phyloP scores from a whole-genome alignment of 768 basidiomycete genomes.

The Leccinum broughii region DNA sequence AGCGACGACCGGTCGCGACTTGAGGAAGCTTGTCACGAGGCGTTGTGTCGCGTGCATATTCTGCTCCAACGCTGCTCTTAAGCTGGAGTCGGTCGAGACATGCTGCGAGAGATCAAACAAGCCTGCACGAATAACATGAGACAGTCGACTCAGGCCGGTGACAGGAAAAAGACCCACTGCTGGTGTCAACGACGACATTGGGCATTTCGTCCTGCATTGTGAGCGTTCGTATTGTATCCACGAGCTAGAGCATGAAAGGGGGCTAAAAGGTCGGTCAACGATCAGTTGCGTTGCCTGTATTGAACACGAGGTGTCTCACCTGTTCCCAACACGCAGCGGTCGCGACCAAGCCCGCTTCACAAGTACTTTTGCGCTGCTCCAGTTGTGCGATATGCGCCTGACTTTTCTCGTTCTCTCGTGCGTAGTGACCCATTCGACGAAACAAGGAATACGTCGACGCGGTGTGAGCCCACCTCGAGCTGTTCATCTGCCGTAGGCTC shows the following conservation, averaged over 20 bases:
- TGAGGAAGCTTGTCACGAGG: constrained; percentile 58
- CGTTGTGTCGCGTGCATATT: constrained; percentile 59
- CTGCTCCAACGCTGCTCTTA: constrained; percentile 48
- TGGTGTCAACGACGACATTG: constrained; percentile 40
- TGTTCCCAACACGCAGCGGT: constrained; percentile 81
- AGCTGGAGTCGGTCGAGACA: constrained; percentile 28
- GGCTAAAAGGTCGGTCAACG: not conserved
- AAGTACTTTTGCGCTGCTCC: constrained; percentile 62
- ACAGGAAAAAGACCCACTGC: constrained; percentile 34
- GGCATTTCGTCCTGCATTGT: constrained; percentile 53
- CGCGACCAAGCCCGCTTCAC: constrained; percentile 70
- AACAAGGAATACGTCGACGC: constrained; percentile 46
- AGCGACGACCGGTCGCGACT: constrained; percentile 33
- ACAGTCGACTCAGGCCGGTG: not conserved
- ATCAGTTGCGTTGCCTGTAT: not conserved
- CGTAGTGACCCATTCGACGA: constrained; percentile 81
- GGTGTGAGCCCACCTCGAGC: constrained; percentile 57
- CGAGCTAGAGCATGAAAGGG: constrained; percentile 43
- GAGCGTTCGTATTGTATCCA: constrained; percentile 66
- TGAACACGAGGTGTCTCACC: constrained; percentile 40
- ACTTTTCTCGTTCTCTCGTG: constrained; percentile 69
- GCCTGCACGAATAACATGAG: constrained; percentile 17
- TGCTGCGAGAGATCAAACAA: constrained; percentile 36
- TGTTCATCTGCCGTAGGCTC: constrained; percentile 55
- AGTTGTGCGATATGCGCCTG: constrained; percentile 60